Evolutionary conservation across 2,329 filamentous ascomycete species (phyloP).

Genomic region (Myriangium duriaei): DNA sequence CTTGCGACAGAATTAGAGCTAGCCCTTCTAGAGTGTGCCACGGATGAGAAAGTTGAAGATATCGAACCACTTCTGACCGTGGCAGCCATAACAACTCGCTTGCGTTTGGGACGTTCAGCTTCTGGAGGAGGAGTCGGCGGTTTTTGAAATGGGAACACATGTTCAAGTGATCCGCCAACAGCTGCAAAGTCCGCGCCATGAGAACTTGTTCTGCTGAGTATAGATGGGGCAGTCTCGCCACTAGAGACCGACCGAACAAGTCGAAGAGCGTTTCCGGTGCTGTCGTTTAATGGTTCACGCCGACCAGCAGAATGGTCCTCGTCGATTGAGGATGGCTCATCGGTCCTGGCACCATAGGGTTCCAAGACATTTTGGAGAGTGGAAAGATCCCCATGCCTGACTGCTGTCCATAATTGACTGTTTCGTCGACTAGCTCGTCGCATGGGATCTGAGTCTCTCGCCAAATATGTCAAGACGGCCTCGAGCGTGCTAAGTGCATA

Average conservation of each 20-base stretch:
- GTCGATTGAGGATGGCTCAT: slow-evolving; percentile 6
- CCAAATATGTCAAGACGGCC: slow-evolving; percentile 79
- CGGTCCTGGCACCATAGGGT: slow-evolving; percentile 28
- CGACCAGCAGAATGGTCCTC: slow-evolving; percentile 2
- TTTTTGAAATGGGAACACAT: slow-evolving; percentile 84
- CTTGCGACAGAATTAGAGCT: slow-evolving; percentile 64
- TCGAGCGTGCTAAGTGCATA: slow-evolving; percentile 95
- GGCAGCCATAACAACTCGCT: slow-evolving; percentile 72
- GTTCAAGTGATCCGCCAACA: slow-evolving; percentile 45
- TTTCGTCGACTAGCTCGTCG: slow-evolving; percentile 79
- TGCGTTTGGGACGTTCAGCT: slow-evolving; percentile 46
- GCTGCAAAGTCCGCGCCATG: slow-evolving; percentile 18
- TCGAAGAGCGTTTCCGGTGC: background rate
- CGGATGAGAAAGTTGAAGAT: slow-evolving; percentile 61
- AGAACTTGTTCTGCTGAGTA: slow-evolving; percentile 7
- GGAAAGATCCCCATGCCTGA: slow-evolving; percentile 61
- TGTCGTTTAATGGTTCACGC: background rate
- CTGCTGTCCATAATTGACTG: slow-evolving; percentile 75
- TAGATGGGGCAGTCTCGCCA: background rate
- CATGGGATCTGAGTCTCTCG: slow-evolving; percentile 67
- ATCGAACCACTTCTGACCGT: slow-evolving; percentile 63
- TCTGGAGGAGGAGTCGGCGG: slow-evolving; percentile 37
- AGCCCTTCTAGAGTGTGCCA: slow-evolving; percentile 61
- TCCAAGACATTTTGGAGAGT: slow-evolving; percentile 72
- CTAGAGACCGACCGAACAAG: background rate